Conservation (phyloP, 1,284 basidiomycete species). For the Amylostereum chailletii region DNA sequence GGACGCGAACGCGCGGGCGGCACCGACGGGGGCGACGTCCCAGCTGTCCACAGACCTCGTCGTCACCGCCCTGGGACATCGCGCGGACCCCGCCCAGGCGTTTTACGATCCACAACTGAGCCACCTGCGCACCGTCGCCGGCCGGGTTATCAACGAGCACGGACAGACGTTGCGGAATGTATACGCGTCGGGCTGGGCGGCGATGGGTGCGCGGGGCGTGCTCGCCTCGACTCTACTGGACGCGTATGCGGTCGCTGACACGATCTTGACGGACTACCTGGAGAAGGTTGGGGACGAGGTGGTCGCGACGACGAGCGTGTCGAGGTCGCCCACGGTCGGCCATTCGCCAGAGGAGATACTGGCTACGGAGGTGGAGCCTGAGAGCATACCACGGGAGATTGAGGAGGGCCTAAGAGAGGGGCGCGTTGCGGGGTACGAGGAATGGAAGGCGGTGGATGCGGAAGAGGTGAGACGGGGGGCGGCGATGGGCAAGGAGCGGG, state of each 20-base stretch:
- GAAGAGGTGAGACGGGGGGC: constrained; percentile 60
- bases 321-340: constrained; percentile 4
- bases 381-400: constrained; percentile 39
- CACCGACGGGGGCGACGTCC: constrained; percentile 51
- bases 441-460: constrained; percentile 62
- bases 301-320: constrained; percentile 5
- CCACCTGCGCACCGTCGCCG: constrained; percentile 45
- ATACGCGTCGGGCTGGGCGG: constrained; percentile 95
- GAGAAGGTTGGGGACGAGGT: background rate
- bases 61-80: constrained; percentile 85
- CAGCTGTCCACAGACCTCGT: constrained; percentile 67
- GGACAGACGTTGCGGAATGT: constrained; percentile 47
- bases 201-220: constrained; percentile 87
- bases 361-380: constrained; percentile 12
- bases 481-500: constrained; percentile 61
- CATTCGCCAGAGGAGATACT: constrained; percentile 6
- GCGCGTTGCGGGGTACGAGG: constrained; percentile 47
- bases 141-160: constrained; percentile 40
- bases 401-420: constrained; percentile 40
- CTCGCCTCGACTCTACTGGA: constrained; percentile 93
- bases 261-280: constrained; percentile 51
- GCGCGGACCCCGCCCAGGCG: constrained; percentile 47
- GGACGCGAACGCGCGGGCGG: constrained; percentile 43
- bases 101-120: constrained; percentile 46
- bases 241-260: constrained; percentile 75